Percentiles rank a stretch among this genome's conserved stretches.
Evolutionary conservation across 257 asterid genomes (phyloP).

Genomic region (Capsicum rhomboideum): DNA sequence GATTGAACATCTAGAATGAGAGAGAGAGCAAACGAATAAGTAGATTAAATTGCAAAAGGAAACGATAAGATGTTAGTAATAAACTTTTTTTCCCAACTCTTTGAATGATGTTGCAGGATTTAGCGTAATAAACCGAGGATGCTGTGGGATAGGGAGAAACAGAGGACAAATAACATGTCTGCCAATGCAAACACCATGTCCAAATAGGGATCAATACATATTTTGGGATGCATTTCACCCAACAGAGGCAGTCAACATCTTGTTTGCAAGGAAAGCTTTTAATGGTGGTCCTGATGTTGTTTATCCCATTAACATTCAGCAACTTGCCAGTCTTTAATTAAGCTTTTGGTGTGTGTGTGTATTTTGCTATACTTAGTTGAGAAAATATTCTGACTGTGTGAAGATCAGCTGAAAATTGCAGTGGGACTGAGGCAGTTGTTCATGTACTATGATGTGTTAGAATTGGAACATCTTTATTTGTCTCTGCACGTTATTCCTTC

Average conservation of each 20-base stretch:
- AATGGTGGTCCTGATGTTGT: slow-evolving; percentile 11
- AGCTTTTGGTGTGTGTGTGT: not conserved
- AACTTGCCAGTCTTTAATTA: not conserved
- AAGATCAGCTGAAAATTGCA: not conserved
- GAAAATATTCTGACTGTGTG: not conserved
- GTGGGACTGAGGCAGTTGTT: not conserved
- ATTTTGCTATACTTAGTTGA: not conserved
- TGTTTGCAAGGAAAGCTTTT: slow-evolving; percentile 16
- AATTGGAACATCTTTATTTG: not conserved
- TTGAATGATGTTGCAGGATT: slow-evolving; percentile 19
- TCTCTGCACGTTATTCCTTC: not conserved
- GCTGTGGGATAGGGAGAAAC: slow-evolving; percentile 21
- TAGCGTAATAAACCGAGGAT: slow-evolving; percentile 24
- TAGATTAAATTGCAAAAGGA: too few relatives aligned
- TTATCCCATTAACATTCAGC: slow-evolving; percentile 7
- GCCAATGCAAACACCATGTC: slow-evolving; percentile 15
- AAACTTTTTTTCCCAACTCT: not conserved
- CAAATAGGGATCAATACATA: slow-evolving; percentile 26
- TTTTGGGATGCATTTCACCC: slow-evolving; percentile 47
- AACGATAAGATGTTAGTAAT: not conserved
- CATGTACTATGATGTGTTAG: not conserved
- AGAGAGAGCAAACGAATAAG: not conserved
- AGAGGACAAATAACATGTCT: slow-evolving; percentile 20
- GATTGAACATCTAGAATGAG: not conserved
- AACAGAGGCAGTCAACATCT: slow-evolving; percentile 23